Conservation (phyloP, 129 eudicot species). For the Rutidosis leptorrhynchoides region DNA sequence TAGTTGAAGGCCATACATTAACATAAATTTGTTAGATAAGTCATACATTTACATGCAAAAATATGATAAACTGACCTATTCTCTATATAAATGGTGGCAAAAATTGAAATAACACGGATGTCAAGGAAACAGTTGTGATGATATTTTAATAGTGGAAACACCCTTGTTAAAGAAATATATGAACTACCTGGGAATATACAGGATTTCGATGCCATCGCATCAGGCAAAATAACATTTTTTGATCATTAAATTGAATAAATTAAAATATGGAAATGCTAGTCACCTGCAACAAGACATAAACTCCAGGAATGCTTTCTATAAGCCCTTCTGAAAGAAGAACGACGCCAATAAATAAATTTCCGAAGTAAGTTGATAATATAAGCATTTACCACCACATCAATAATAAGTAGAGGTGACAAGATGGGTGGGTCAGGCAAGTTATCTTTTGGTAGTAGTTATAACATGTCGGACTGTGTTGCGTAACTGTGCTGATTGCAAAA, state of each 20-base stretch:
- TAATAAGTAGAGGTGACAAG: not conserved
- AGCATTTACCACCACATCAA: not conserved
- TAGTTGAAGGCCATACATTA: constrained; percentile 12
- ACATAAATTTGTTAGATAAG: not conserved
- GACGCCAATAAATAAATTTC: constrained; percentile 46
- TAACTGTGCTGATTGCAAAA: not conserved
- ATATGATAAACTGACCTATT: constrained; percentile 49
- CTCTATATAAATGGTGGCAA: constrained; percentile 80
- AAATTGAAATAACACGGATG: constrained; percentile 88
- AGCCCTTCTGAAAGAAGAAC: constrained; percentile 94
- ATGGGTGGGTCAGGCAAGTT: not conserved
- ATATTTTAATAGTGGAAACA: constrained; percentile 63
- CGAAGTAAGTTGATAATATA: constrained; percentile 1
- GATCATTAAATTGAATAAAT: not conserved
- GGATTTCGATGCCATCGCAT: constrained; percentile 15
- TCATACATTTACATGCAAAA: not conserved
- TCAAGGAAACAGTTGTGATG: constrained; percentile 97
- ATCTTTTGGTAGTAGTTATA: not conserved
- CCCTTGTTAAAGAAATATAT: constrained; percentile 69
- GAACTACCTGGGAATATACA: constrained; percentile 63
- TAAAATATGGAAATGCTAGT: not conserved
- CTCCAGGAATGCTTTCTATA: constrained; percentile 96
- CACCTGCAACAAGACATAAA: constrained; percentile 86
- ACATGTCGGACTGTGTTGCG: not conserved
- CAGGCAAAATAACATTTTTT: not conserved